Evolutionary conservation across 148 eudicot species (phyloP), one percentile per base, ranked within the genome.

Genomic region (Amaranthus palmeri): DNA sequence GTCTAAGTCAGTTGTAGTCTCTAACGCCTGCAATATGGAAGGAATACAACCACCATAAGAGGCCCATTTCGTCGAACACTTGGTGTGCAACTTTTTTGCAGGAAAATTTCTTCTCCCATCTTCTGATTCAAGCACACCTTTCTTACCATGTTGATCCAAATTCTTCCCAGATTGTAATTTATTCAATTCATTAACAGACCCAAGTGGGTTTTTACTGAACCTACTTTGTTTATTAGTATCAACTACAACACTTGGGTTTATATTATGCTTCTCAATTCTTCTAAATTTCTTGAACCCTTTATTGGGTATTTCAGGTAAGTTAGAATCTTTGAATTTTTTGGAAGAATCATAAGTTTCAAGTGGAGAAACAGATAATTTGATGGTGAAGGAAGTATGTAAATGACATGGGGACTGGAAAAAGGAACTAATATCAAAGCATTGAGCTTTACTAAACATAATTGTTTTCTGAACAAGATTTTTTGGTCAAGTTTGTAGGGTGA

Each of bases 41-140:
- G 86, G 88, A 72, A 93, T 79, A 72, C 83, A 78, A 67, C 97
- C 96, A 42, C 97, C 92, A 52, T 93, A 91, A 13, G 74, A 70
- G 3, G 72, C 65, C 87, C 90, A 84, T 91, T 90, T 93, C 82
- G 82, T 90, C 90, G 85, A 92, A 84, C 87, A 84, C 70, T 50
- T 93, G 83, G 86, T 76, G 75, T 77, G 86, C 88, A 72, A 72
- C 57, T 63, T 77, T 77, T 80, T 80, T 41, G 1, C 77, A 52
- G 61, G 70, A 25, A 54, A 60, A 36, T 72, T 54, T 12, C 45
- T 43, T 9, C 11, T 4, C 25, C 47, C 68, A 14, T 40, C 4
- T 3, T 73, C 80, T 7, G 62, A 65, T 72, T 56, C 48, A 65
- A 10, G 64, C 55, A 12, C 72, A 36, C 15, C 63, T 63, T 44